Evolutionary conservation across 768 basidiomycete species (phyloP), one percentile per base, ranked within the genome.

Genomic region (Lyophyllum decastes): DNA sequence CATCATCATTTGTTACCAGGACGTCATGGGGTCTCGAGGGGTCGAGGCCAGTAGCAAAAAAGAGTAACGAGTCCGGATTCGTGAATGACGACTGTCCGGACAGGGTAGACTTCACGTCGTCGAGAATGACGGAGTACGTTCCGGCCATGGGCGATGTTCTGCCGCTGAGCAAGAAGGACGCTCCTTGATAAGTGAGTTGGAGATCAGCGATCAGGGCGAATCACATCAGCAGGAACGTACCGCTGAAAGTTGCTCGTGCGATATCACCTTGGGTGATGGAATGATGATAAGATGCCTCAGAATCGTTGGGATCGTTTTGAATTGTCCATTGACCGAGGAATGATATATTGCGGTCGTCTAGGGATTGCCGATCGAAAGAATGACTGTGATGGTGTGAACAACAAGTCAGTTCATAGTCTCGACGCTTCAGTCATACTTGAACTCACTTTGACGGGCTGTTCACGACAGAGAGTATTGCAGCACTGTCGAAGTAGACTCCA

Each of bases 11-110:
- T 26, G 70, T 71, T 38, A 93, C 72, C 12, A 76, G 66, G 22
- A 93, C 65, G 3, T 73, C 65, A 66, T 93, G 89, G 14, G 63
- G 52, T 7, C 61, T 30, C 50, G 70, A 72, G 14, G 81, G 75
- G 61, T 90, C 76, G 45, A 93, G 78, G 17, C 82, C 84, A 19
- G 83, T 83, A 38, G 82, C 78, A 62, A 80, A 86, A 67, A 85
- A 92, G 11, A 93, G 76, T 4, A 90, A 73, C 11, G 84, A 75
- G 55, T 81, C 67, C 46, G 77, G 68, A 26, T 80, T 72, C 35
- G 72, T 77, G 65, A 82, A 87, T 0, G 84, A 83, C 4, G 87
- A 82, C 54, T 71, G 70, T 2, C 80, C 82, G 27, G 81, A 82
- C 51, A 84, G 72, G 2, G 62, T 71, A 30, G 80, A 76, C 34